Conservation (phyloP, 2,329 filamentous ascomycete species). For the Nannizzia gypsea region DNA sequence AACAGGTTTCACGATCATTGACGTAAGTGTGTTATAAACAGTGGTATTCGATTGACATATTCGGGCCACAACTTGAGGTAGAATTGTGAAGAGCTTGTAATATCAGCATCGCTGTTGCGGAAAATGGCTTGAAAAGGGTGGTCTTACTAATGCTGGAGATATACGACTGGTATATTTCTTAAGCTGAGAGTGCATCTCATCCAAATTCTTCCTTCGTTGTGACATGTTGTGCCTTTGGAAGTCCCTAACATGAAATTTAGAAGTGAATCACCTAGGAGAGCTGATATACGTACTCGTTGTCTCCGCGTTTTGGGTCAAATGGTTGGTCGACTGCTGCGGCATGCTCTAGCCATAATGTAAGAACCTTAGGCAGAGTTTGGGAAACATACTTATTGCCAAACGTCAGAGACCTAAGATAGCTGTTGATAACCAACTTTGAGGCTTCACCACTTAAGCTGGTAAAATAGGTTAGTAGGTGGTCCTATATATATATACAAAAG, state of each 20-base stretch:
- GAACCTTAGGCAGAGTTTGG: constrained; percentile 77
- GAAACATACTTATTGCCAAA: constrained; percentile 93
- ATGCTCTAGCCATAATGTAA: constrained; percentile 91
- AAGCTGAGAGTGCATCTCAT: constrained; percentile 59
- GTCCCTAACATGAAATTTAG: constrained; percentile 21
- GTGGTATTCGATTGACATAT: constrained; percentile 74
- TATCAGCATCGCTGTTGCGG: constrained; percentile 14
- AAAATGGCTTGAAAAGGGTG: neutral
- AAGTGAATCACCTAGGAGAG: constrained; percentile 8
- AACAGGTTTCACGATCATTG: constrained; percentile 79
- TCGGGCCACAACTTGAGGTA: constrained; percentile 90
- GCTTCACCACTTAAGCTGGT: constrained; percentile 61
- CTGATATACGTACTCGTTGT: constrained; percentile 29
- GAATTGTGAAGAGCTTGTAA: constrained; percentile 44
- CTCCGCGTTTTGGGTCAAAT: constrained; percentile 40
- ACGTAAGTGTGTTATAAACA: constrained; percentile 64
- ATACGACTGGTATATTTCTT: constrained; percentile 59
- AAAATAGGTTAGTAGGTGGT: neutral
- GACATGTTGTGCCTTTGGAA: constrained; percentile 38
- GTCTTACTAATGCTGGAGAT: constrained; percentile 34
- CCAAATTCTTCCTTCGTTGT: constrained; percentile 53
- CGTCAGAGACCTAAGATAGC: constrained; percentile 74
- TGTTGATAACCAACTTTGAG: constrained; percentile 81
- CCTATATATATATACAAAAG: neutral
- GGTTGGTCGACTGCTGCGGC: constrained; percentile 60